Percentiles rank a stretch among this genome's conserved stretches.
Conservation (phyloP, 2,329 filamentous ascomycete genomes). For the Colletotrichum sp. region DNA sequence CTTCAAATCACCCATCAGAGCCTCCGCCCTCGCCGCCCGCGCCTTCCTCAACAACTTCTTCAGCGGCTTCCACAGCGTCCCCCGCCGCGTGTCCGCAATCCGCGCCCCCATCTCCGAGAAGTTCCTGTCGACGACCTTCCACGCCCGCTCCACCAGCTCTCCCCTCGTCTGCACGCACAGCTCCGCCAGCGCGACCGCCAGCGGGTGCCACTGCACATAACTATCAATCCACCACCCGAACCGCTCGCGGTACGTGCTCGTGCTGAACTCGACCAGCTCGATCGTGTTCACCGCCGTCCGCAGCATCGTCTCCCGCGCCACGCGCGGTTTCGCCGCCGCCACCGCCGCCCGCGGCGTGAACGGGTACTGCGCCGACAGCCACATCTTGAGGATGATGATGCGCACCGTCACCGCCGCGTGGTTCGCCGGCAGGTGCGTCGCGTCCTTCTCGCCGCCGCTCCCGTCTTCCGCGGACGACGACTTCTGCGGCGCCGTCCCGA, state of each 20-base stretch:
- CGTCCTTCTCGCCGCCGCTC: neutral
- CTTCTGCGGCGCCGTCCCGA: conserved; percentile 40
- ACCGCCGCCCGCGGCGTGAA: conserved; percentile 35
- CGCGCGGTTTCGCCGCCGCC: conserved; percentile 31
- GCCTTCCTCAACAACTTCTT: conserved; percentile 58
- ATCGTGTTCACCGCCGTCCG: conserved; percentile 53
- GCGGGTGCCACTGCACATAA: conserved; percentile 61
- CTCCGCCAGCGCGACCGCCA: conserved; percentile 58
- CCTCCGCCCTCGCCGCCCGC: conserved; percentile 40
- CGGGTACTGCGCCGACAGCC: conserved; percentile 52
- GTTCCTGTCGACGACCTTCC: conserved; percentile 51
- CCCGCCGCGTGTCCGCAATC: conserved; percentile 55
- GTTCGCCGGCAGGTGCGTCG: conserved; percentile 34
- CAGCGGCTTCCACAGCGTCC: conserved; percentile 59
- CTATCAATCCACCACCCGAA: conserved; percentile 55
- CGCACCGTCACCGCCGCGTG: conserved; percentile 45
- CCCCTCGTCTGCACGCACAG: conserved; percentile 53
- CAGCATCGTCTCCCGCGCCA: conserved; percentile 47
- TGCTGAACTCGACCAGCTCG: conserved; percentile 41
- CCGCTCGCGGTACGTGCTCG: conserved; percentile 36
- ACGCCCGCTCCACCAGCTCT: conserved; percentile 52
- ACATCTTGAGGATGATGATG: conserved; percentile 50
- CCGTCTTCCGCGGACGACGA: conserved; percentile 3
- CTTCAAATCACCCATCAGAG: conserved; percentile 29
- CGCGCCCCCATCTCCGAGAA: conserved; percentile 47